phyloP scores from a whole-genome alignment of 805 yeast species.

The Starmera caribaea region DNA sequence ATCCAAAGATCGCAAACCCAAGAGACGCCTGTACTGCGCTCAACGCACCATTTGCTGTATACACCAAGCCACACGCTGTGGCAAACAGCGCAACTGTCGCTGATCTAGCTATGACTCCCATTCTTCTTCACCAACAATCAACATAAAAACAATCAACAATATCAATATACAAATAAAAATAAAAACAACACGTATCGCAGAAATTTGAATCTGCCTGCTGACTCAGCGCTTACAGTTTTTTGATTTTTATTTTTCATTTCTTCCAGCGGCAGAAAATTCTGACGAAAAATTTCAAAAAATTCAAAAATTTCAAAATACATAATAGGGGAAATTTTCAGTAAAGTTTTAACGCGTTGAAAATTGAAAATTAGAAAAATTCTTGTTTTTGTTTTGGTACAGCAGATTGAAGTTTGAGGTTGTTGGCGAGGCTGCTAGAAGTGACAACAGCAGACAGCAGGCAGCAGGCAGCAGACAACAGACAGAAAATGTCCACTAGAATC shows the following conservation, averaged over 20 bases:
- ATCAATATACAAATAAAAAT: too few relatives aligned
- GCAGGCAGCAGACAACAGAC: neutral
- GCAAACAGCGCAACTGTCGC: neutral
- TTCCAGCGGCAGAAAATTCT: too few relatives aligned
- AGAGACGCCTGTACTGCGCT: slow-evolving; percentile 33
- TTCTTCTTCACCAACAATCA: neutral
- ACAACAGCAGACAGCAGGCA: neutral
- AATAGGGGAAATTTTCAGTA: too few relatives aligned
- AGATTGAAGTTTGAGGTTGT: neutral
- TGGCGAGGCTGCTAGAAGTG: neutral
- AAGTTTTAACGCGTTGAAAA: too few relatives aligned
- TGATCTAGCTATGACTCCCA: neutral
- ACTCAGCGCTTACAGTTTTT: too few relatives aligned
- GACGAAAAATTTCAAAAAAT: too few relatives aligned
- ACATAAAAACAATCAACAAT: neutral
- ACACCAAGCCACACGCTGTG: slow-evolving; percentile 1
- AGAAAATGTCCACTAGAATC: slow-evolving; percentile 16
- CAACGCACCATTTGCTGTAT: slow-evolving; percentile 13
- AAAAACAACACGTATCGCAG: too few relatives aligned
- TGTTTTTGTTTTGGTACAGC: neutral
- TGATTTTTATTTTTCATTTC: too few relatives aligned
- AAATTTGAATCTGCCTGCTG: too few relatives aligned
- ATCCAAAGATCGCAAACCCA: slow-evolving; percentile 65
- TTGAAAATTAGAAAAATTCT: too few relatives aligned
- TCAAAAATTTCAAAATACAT: too few relatives aligned